Evolutionary conservation across 2,329 filamentous ascomycete genomes (phyloP), one percentile per base, ranked within the genome.

Genomic region (Allantophomopsis cytisporea): DNA sequence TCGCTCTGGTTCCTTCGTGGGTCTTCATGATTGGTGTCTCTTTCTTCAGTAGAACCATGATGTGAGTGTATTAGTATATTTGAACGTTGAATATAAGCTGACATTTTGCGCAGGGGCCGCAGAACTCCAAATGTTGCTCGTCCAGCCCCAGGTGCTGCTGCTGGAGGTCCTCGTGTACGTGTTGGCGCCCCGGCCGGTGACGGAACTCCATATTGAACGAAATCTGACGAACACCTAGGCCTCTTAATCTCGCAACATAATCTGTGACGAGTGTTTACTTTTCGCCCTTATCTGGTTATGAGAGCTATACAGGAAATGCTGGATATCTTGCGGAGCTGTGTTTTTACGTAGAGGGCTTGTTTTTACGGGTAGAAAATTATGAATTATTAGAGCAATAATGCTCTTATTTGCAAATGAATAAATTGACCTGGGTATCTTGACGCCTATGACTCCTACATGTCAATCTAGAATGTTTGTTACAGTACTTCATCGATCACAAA

Each of bases 1-100:
- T 83, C 52, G 68, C 70, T 50, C 61, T 80, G 37, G 60, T 85
- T 42, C 73, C 83, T 42, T 76, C 79, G 65, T 89, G 83, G 83
- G 61, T 75, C 40, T 77, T 86, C 54, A 88, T 89, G 83, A 68
- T 89, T 49, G 56, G 73, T 37, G 68, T 89, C 50, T 83, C 79
- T 39, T 76, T 88, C 56, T 53, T 81, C 46, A 85, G 77, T 68
- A 71, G 83, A 55, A 72, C 66, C 42, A 71, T 88, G 60, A 86
- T 88, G 83, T 86, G 64, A 71, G 80, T 68, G 36, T 14, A 28
- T 11, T 21, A n/a, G 33, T 33, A 41, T 17, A 31, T 18, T 7
- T 33, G 34, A 39, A 52, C 46, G 47, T 30, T 47, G 31, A 50
- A 45, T 44, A 12, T 1, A 16, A 45, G 28, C 45, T 50, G 37